phyloP scores from a whole-genome alignment of 1,139 yeast genomes.

The Zygosaccharomyces pseudobailii region DNA sequence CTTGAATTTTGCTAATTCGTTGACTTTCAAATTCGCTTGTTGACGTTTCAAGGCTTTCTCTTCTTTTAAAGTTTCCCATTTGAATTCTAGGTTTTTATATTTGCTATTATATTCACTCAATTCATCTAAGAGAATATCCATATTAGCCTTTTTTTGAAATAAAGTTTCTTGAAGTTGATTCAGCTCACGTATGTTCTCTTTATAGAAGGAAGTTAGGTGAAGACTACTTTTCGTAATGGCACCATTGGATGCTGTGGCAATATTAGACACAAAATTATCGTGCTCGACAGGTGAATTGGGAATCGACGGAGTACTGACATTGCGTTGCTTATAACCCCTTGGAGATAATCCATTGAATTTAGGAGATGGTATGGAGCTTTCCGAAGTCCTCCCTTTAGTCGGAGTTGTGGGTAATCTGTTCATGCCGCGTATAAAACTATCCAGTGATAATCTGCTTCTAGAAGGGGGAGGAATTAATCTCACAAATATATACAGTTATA shows the following conservation, averaged over 20 bases:
- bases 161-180: slow-evolving; percentile 27
- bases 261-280: slow-evolving; percentile 11
- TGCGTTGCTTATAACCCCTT: slow-evolving; percentile 19
- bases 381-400: slow-evolving; percentile 4
- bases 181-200: slow-evolving; percentile 30
- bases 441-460: background rate
- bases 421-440: slow-evolving; percentile 2
- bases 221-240: slow-evolving; percentile 5
- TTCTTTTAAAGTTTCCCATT: slow-evolving; percentile 37
- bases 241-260: slow-evolving; percentile 3
- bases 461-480: background rate
- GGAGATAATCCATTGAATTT: slow-evolving; percentile 15
- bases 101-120: slow-evolving; percentile 24
- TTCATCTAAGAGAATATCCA: slow-evolving; percentile 29
- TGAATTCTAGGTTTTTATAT: slow-evolving; percentile 21
- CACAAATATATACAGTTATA: background rate
- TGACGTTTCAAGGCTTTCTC: slow-evolving; percentile 35
- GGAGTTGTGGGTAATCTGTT: slow-evolving; percentile 17
- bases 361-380: slow-evolving; percentile 21
- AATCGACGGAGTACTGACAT: slow-evolving; percentile 11
- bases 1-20: slow-evolving; percentile 40
- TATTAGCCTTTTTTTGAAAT: slow-evolving; percentile 25
- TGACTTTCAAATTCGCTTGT: slow-evolving; percentile 37
- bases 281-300: slow-evolving; percentile 22
- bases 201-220: slow-evolving; percentile 30